phyloP scores from a whole-genome alignment of 129 eudicot species.

The Lactuca saligna region DNA sequence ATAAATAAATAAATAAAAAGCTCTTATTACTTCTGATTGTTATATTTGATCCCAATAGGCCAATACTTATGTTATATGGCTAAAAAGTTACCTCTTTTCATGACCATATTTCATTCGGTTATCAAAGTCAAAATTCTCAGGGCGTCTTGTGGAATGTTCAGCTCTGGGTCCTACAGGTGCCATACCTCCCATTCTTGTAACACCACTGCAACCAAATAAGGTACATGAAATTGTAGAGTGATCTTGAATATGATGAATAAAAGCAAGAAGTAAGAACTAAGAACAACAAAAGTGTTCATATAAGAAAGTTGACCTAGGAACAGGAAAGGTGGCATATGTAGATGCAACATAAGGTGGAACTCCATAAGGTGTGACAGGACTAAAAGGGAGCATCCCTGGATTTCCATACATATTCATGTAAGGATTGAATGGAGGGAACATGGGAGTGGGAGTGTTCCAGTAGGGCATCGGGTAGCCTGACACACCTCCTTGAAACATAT shows the following conservation, averaged over 20 bases:
- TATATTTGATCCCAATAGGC: no score
- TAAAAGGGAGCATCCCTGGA: conserved; percentile 53
- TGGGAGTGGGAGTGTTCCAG: conserved; percentile 55
- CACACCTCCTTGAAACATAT: conserved; percentile 53
- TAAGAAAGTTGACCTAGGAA: conserved; percentile 47
- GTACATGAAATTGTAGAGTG: background rate
- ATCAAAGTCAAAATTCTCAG: conserved; percentile 45
- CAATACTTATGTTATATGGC: no score
- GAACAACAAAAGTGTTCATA: conserved; percentile 1
- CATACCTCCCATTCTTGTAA: conserved; percentile 45
- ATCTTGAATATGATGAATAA: background rate
- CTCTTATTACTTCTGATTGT: conserved; percentile 7
- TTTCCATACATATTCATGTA: conserved; percentile 63
- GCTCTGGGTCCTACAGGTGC: conserved; percentile 37
- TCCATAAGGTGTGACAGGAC: conserved; percentile 53
- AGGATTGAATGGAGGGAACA: conserved; percentile 51
- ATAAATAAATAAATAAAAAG: no score
- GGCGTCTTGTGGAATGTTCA: conserved; percentile 28
- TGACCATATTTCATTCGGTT: conserved; percentile 37
- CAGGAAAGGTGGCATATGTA: conserved; percentile 50
- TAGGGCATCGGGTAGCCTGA: conserved; percentile 52
- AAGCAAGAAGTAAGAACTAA: background rate
- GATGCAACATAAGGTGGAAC: conserved; percentile 52
- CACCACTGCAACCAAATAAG: conserved; percentile 40
- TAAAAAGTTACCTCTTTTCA: conserved; percentile 53